Evolutionary conservation across 345 rosid species (phyloP).

Genomic region (Brassica juncea): DNA sequence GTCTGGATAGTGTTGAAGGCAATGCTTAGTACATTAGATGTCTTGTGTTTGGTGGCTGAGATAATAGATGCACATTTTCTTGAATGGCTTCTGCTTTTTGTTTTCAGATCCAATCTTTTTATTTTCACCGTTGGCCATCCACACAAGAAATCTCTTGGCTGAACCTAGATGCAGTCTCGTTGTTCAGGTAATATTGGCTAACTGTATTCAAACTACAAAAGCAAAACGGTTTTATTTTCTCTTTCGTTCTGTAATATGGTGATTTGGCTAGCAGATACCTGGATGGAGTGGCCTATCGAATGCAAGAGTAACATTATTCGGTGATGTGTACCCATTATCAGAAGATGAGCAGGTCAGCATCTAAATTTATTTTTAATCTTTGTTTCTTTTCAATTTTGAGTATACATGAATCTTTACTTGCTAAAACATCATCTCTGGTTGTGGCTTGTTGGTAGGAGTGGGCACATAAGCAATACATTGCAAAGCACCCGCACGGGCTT

Average conservation of each 20-base stretch:
- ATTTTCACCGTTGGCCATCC: constrained; percentile 93
- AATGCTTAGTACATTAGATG: constrained; percentile 7
- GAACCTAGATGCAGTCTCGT: constrained; percentile 94
- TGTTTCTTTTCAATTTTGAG: not conserved
- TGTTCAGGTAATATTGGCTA: constrained; percentile 64
- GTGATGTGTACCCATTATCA: constrained; percentile 90
- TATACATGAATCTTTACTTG: not conserved
- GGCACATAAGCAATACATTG: constrained; percentile 93
- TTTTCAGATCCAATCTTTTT: constrained; percentile 88
- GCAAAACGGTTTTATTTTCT: not conserved
- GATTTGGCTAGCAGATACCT: constrained; percentile 64
- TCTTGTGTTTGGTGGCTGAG: constrained; percentile 9
- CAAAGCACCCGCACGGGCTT: constrained; percentile 88
- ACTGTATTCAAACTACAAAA: not conserved
- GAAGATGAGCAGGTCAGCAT: constrained; percentile 75
- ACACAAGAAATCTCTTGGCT: constrained; percentile 83
- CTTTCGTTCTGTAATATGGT: constrained; percentile 15
- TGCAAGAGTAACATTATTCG: constrained; percentile 96
- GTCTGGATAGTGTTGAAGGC: constrained; percentile 6
- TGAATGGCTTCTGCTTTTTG: constrained; percentile 13
- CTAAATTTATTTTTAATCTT: not conserved
- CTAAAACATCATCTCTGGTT: constrained; percentile 14
- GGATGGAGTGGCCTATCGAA: constrained; percentile 99
- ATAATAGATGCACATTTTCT: constrained; percentile 11
- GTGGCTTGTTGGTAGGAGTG: constrained; percentile 63